These are phyloP conservation scores for Eucalyptus tenuipes DNA, from an alignment of 345 rosid genomes.

Conservation along the genomic window DNA sequence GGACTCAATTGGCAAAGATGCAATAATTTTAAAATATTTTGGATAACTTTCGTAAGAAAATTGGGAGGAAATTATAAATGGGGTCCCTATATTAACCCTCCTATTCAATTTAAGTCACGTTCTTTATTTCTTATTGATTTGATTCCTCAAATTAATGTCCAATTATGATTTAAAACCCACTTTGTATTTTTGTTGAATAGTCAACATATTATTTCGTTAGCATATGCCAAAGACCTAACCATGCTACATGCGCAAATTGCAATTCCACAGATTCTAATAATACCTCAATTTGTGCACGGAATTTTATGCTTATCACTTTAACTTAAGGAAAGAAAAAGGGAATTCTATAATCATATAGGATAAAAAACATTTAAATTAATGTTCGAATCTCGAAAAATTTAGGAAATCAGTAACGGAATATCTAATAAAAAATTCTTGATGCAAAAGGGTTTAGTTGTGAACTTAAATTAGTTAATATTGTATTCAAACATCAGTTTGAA, in stretches of 20 bases:
- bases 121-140: background rate
- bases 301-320: background rate
- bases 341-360: background rate
- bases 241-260: background rate
- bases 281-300: background rate
- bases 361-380: background rate
- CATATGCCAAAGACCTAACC: background rate
- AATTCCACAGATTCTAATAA: background rate
- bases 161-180: background rate
- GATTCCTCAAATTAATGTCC: background rate
- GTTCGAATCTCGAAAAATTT: background rate
- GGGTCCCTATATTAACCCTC: background rate
- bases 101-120: background rate
- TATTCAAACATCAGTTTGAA: background rate
- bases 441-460: background rate
- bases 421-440: background rate
- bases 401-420: background rate
- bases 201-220: background rate
- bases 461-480: background rate
- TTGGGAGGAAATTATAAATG: background rate
- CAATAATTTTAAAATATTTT: rapidly evolving
- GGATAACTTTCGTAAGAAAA: background rate
- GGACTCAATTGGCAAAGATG: no score
- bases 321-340: background rate
- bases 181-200: background rate